A percentile compares a stretch with the other conserved stretches of the same genome.
These are phyloP conservation scores for Thielaviopsis ethacetica DNA, from an alignment of 2,329 filamentous ascomycete species.

Conservation along the genomic window DNA sequence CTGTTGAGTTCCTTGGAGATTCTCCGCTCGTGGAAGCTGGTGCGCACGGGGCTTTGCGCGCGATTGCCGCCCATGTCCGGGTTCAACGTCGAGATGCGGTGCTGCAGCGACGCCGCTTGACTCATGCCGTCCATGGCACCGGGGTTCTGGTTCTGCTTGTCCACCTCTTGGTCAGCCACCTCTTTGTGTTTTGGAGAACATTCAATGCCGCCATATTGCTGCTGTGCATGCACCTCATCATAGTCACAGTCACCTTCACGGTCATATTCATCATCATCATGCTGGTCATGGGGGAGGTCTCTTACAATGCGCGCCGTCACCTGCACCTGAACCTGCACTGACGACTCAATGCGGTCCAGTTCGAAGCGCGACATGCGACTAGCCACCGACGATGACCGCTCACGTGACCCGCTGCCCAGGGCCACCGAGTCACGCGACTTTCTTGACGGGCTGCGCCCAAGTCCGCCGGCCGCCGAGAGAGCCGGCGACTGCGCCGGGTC, in stretches of 20 bases:
- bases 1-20: slow-evolving; percentile 25
- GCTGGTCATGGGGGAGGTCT: slow-evolving; percentile 36
- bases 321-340: slow-evolving; percentile 39
- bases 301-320: slow-evolving; percentile 74
- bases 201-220: slow-evolving; percentile 11
- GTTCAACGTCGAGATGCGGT: slow-evolving; percentile 6
- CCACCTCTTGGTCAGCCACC: slow-evolving; percentile 8
- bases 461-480: slow-evolving; percentile 26
- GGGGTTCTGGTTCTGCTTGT: slow-evolving; percentile 2
- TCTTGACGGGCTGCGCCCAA: slow-evolving; percentile 22
- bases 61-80: not conserved
- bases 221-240: slow-evolving; percentile 15
- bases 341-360: slow-evolving; percentile 38
- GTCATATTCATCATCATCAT: slow-evolving; percentile 28
- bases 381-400: slow-evolving; percentile 37
- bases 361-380: slow-evolving; percentile 42
- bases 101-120: slow-evolving; percentile 4
- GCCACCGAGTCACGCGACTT: slow-evolving; percentile 31
- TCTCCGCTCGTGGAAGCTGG: slow-evolving; percentile 25
- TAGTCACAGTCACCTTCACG: slow-evolving; percentile 20
- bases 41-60: slow-evolving; percentile 2
- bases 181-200: too few relatives aligned
- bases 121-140: not conserved
- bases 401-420: slow-evolving; percentile 21
- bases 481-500: slow-evolving; percentile 30